phyloP scores from a whole-genome alignment of 1,139 yeast species.

The Suhomyces ambrosiae region DNA sequence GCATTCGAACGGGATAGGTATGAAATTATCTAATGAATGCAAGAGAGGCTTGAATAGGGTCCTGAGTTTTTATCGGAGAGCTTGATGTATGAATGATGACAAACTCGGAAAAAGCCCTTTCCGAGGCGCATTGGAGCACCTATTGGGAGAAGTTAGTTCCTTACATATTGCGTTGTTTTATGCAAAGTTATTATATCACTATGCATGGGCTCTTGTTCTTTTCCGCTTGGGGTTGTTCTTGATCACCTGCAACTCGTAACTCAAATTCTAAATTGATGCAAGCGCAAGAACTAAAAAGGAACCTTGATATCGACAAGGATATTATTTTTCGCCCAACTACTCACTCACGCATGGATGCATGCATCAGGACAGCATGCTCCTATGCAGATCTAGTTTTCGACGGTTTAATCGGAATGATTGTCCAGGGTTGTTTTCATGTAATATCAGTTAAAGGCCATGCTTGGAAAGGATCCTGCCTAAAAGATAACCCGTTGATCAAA shows the following conservation, averaged over 20 bases:
- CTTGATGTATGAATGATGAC: neutral
- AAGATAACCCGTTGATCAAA: too few relatives aligned
- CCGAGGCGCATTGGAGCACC: too few relatives aligned
- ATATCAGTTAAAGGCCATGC: neutral
- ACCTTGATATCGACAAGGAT: too few relatives aligned
- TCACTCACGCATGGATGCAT: neutral
- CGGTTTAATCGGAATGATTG: neutral
- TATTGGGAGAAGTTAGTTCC: slow-evolving; percentile 12
- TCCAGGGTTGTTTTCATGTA: neutral
- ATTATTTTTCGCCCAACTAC: slow-evolving; percentile 7
- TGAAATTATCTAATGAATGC: too few relatives aligned
- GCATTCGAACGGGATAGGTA: too few relatives aligned
- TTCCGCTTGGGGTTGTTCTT: slow-evolving; percentile 3
- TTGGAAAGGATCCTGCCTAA: neutral
- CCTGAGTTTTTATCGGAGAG: too few relatives aligned
- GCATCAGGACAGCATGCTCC: slow-evolving; percentile 5
- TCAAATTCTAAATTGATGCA: slow-evolving; percentile 8
- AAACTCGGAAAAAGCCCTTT: neutral
- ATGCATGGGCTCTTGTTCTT: slow-evolving; percentile 6
- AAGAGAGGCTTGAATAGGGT: too few relatives aligned
- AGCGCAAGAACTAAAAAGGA: slow-evolving; percentile 8
- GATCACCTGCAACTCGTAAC: slow-evolving; percentile 12
- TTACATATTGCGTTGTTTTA: slow-evolving; percentile 10
- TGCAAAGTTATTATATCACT: slow-evolving; percentile 1
- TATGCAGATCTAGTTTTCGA: neutral